Percentiles rank a stretch among this genome's conserved stretches.
phyloP scores from a whole-genome alignment of 441 rosid genomes.

The Omphalea diandra region DNA sequence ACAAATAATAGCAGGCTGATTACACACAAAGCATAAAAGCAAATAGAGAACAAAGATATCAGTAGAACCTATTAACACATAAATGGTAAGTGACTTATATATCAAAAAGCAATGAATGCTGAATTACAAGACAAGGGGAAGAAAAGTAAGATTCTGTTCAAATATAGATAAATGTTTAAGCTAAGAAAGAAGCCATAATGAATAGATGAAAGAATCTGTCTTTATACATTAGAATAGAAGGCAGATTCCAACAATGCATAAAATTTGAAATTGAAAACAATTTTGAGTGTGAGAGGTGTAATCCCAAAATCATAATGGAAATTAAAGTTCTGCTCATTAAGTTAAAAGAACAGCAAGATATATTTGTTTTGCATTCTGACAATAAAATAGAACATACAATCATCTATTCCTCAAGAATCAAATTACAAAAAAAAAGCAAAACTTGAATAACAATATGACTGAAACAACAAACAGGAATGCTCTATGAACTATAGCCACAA shows the following conservation, averaged over 20 bases:
- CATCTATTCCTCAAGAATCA: not conserved
- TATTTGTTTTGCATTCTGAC: not conserved
- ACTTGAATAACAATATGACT: not conserved
- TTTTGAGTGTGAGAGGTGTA: not conserved
- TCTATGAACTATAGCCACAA: not conserved
- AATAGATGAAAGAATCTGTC: not conserved
- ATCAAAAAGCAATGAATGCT: not conserved
- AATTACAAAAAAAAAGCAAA: not conserved
- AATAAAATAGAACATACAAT: not conserved
- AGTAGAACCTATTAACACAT: not conserved
- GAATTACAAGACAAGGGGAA: conserved; percentile 4
- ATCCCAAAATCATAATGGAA: not conserved
- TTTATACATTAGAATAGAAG: not conserved
- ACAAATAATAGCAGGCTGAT: conserved; percentile 1
- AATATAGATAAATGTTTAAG: not conserved
- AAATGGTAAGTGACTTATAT: not conserved
- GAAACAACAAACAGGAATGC: not conserved
- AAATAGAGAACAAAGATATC: not conserved
- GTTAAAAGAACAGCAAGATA: not conserved
- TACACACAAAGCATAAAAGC: not conserved
- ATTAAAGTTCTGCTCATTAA: not conserved
- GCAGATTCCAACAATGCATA: conserved; percentile 1
- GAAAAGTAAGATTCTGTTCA: not conserved
- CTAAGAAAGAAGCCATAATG: not conserved
- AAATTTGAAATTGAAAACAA: conserved; percentile 1